phyloP scores from a whole-genome alignment of 1,284 basidiomycete species.

The Trichosporon inkin region DNA sequence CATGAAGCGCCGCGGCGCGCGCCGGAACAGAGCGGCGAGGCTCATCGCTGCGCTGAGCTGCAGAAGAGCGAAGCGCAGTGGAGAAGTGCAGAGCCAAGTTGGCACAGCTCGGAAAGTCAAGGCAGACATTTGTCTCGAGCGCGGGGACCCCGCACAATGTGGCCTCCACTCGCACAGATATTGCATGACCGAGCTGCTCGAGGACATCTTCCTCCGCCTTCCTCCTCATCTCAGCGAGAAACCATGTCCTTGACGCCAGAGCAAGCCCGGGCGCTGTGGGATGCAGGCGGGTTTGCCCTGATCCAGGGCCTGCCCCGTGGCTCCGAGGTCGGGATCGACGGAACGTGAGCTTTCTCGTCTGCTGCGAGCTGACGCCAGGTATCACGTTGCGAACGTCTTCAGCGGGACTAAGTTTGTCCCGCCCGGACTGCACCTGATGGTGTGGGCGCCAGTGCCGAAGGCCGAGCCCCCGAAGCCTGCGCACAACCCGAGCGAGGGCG shows the following conservation, averaged over 20 bases:
- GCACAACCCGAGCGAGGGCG: background rate
- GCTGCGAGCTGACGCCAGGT: conserved; percentile 23
- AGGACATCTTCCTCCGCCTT: background rate
- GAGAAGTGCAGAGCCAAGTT: background rate
- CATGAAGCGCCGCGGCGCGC: background rate
- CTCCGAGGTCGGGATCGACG: conserved; percentile 47
- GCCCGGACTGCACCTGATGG: conserved; percentile 46
- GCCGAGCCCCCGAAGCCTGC: background rate
- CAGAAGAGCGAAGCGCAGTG: background rate
- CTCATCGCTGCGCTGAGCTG: background rate
- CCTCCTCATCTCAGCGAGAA: background rate
- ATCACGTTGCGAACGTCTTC: conserved; percentile 35
- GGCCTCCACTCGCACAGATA: background rate
- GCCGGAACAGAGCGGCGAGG: background rate
- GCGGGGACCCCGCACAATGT: background rate
- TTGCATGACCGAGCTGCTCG: background rate
- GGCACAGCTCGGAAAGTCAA: background rate
- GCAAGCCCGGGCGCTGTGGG: conserved; percentile 45
- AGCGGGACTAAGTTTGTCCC: conserved; percentile 49
- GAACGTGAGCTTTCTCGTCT: conserved; percentile 32
- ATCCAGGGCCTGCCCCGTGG: conserved; percentile 42
- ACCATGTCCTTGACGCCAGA: conserved; percentile 32
- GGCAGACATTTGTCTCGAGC: background rate
- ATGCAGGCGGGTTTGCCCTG: conserved; percentile 47
- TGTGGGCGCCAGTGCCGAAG: conserved; percentile 30